Percentiles rank a stretch among this genome's conserved stretches.
These are phyloP conservation scores for Trebouxiophyceae sp. DNA, from an alignment of 163 green algal species.

Conservation along the genomic window DNA sequence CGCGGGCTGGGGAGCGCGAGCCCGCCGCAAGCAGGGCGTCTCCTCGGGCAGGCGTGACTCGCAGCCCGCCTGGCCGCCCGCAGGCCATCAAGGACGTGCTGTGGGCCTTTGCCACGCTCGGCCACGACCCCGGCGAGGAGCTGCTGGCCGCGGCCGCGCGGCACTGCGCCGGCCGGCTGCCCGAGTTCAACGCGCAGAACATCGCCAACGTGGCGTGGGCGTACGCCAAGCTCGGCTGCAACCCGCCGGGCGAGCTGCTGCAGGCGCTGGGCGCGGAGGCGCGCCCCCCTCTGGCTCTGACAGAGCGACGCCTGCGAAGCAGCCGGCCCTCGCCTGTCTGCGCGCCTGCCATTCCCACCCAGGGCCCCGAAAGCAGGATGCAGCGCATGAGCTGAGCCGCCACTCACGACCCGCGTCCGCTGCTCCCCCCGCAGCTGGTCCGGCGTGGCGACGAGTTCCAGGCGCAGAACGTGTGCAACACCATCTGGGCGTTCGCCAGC, in stretches of 20 bases:
- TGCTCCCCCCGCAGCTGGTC: conserved; percentile 14
- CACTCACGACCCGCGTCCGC: too few relatives aligned
- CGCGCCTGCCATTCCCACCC: too few relatives aligned
- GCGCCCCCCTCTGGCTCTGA: too few relatives aligned
- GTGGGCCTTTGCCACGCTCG: conserved; percentile 22
- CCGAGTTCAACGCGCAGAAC: conserved; percentile 14
- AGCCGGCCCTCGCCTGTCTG: too few relatives aligned
- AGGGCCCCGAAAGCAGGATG: too few relatives aligned
- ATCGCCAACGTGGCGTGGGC: conserved; percentile 6
- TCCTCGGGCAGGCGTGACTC: too few relatives aligned
- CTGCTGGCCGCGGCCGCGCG: conserved; percentile 13
- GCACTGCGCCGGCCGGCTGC: conserved; percentile 8
- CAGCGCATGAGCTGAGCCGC: too few relatives aligned
- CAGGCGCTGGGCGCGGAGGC: neutral
- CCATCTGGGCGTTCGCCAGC: conserved; percentile 23
- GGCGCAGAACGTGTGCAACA: conserved; percentile 29
- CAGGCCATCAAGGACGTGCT: conserved; percentile 19
- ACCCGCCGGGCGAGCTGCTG: neutral
- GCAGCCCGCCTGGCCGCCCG: conserved; percentile 5
- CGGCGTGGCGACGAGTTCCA: conserved; percentile 19
- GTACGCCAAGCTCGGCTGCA: conserved; percentile 2
- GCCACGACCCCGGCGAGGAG: conserved; percentile 5
- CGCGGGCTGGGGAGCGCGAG: too few relatives aligned
- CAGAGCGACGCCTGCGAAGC: too few relatives aligned
- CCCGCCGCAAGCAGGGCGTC: too few relatives aligned